These are phyloP conservation scores for Ceratocystis diversiconidia DNA, from an alignment of 2,329 filamentous ascomycete genomes.

Conservation along the genomic window DNA sequence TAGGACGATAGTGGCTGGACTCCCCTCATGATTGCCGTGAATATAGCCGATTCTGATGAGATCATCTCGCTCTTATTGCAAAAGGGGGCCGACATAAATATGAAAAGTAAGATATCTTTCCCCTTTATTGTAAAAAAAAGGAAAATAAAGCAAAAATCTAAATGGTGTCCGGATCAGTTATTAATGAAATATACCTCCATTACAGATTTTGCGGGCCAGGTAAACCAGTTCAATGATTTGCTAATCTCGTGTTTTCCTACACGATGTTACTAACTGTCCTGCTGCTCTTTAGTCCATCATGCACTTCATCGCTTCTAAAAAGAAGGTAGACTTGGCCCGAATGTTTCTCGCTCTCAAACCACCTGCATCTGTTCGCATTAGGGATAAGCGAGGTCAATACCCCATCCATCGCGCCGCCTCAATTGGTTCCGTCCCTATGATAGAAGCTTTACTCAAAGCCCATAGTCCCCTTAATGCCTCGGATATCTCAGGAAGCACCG, in stretches of 20 bases:
- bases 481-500: slow-evolving; percentile 71
- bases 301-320: slow-evolving; percentile 85
- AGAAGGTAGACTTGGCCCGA: slow-evolving; percentile 66
- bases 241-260: background rate
- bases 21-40: slow-evolving; percentile 68
- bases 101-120: slow-evolving; percentile 43
- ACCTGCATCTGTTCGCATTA: slow-evolving; percentile 59
- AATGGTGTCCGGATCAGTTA: background rate
- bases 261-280: background rate
- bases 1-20: slow-evolving; percentile 72
- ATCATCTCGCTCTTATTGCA: slow-evolving; percentile 53
- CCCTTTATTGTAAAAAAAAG: too few species aligned
- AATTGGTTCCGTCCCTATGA: slow-evolving; percentile 74
- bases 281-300: slow-evolving; percentile 53
- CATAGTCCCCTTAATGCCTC: slow-evolving; percentile 70
- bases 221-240: slow-evolving; percentile 22
- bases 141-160: too few species aligned
- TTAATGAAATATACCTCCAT: slow-evolving; percentile 18
- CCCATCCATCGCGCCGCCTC: slow-evolving; percentile 85
- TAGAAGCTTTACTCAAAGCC: slow-evolving; percentile 62
- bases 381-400: slow-evolving; percentile 78
- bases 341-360: slow-evolving; percentile 58
- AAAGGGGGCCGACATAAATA: slow-evolving; percentile 57
- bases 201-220: slow-evolving; percentile 51
- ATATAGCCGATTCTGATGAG: slow-evolving; percentile 55